phyloP scores from a whole-genome alignment of 371 early-diverging fungal species.

The Rhizomucor pusillus region DNA sequence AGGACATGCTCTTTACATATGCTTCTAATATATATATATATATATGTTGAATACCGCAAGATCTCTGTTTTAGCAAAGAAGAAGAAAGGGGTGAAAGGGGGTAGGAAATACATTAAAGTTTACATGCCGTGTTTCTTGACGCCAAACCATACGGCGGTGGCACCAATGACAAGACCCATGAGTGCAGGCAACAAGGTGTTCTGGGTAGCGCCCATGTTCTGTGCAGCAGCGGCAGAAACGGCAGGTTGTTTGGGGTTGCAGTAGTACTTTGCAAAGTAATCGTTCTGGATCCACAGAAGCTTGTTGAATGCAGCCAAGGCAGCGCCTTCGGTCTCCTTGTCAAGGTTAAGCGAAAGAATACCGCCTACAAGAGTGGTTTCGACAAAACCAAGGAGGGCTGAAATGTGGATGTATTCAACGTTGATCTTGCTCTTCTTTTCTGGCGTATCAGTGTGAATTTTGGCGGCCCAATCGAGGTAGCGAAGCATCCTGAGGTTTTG shows the following conservation, averaged over 20 bases:
- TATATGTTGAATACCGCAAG: too few relatives aligned
- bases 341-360: slow-evolving; percentile 57
- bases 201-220: not conserved
- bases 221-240: slow-evolving; percentile 67
- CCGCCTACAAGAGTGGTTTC: slow-evolving; percentile 64
- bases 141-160: not conserved
- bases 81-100: not conserved
- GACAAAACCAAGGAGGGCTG: slow-evolving; percentile 76
- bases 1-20: too few relatives aligned
- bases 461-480: slow-evolving; percentile 78
- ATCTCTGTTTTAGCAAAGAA: too few relatives aligned
- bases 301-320: slow-evolving; percentile 78
- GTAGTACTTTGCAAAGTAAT: slow-evolving; percentile 81
- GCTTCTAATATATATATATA: too few relatives aligned
- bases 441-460: slow-evolving; percentile 67
- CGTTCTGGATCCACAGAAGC: slow-evolving; percentile 88
- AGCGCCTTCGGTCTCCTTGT: slow-evolving; percentile 52
- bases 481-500: slow-evolving; percentile 41
- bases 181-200: not conserved
- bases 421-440: slow-evolving; percentile 74
- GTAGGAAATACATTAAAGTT: too few relatives aligned
- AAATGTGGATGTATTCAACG: slow-evolving; percentile 82
- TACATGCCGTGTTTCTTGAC: not conserved
- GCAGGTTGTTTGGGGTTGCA: slow-evolving; percentile 28
- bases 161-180: not conserved